Evolutionary conservation across 257 asterid species (phyloP).

Genomic region (Fraxinus cuspidata): DNA sequence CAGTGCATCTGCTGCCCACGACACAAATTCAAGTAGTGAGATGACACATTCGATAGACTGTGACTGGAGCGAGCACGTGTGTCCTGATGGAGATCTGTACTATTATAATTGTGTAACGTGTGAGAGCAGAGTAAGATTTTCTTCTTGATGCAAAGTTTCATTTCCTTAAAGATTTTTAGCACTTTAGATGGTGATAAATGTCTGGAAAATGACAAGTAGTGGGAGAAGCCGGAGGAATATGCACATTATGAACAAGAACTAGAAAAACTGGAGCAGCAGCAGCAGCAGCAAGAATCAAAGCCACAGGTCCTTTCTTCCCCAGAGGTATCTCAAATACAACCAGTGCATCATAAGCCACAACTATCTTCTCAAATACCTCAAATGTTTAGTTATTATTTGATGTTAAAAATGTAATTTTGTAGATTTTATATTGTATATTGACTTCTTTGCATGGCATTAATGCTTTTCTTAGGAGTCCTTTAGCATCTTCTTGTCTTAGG

Average conservation of each 20-base stretch:
- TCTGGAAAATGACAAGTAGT: constrained; percentile 42
- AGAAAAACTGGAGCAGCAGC: constrained; percentile 48
- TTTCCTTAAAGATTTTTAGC: constrained; percentile 3
- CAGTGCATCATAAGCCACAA: constrained; percentile 26
- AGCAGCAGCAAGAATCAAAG: constrained; percentile 39
- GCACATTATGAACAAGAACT: constrained; percentile 60
- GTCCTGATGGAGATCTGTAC: constrained; percentile 81
- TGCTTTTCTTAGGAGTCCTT: neutral
- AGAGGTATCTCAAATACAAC: constrained; percentile 37
- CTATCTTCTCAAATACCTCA: neutral
- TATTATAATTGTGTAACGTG: constrained; percentile 78
- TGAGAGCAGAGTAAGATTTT: constrained; percentile 67
- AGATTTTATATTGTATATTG: neutral
- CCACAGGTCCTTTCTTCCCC: constrained; percentile 33
- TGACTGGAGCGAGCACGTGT: constrained; percentile 93
- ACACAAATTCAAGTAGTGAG: constrained; percentile 38
- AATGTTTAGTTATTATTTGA: neutral
- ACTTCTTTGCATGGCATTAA: neutral
- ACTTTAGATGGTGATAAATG: constrained; percentile 29
- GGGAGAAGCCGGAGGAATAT: constrained; percentile 87
- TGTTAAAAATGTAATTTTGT: neutral
- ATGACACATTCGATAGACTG: constrained; percentile 51
- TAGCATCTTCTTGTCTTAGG: neutral
- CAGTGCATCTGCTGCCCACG: constrained; percentile 34
- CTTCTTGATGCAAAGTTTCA: neutral